These are phyloP conservation scores for Camellia lanceoleosa DNA, from an alignment of 148 eudicot species.

Conservation along the genomic window DNA sequence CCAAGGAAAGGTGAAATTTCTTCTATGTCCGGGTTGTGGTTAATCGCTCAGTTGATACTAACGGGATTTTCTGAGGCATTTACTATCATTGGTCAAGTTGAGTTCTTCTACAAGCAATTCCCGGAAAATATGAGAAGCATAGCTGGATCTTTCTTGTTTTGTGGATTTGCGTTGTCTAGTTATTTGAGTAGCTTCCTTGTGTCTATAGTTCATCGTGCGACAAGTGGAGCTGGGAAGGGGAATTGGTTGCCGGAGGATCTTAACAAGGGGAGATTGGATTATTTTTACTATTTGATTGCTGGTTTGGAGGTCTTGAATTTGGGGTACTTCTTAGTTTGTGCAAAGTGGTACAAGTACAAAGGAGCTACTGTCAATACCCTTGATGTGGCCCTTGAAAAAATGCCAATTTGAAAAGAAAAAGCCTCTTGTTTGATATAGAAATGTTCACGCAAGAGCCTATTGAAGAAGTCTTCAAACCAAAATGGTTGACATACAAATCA, in stretches of 20 bases:
- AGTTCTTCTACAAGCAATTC: conserved; percentile 48
- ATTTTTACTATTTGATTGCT: conserved; percentile 52
- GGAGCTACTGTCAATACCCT: conserved; percentile 10
- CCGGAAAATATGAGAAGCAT: conserved; percentile 59
- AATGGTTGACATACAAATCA: too few species aligned
- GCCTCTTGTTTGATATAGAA: conserved; percentile 26
- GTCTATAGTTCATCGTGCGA: conserved; percentile 31
- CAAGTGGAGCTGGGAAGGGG: conserved; percentile 8
- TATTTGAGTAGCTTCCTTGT: conserved; percentile 56
- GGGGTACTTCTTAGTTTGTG: conserved; percentile 43
- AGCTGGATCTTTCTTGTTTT: conserved; percentile 51
- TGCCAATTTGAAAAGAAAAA: conserved; percentile 16
- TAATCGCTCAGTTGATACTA: conserved; percentile 30
- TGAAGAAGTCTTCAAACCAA: too few species aligned
- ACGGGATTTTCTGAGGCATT: conserved; percentile 47
- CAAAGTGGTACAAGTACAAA: conserved; percentile 72
- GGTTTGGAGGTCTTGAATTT: conserved; percentile 43
- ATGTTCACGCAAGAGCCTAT: neutral
- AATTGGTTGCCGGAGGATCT: conserved; percentile 54
- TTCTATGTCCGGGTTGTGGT: conserved; percentile 39
- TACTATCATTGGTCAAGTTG: conserved; percentile 27
- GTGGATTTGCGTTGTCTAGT: conserved; percentile 50
- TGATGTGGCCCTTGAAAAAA: conserved; percentile 17
- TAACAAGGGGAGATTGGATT: conserved; percentile 56
- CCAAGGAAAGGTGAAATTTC: conserved; percentile 28